These are phyloP conservation scores for Fusarium compactum DNA, from an alignment of 2,329 filamentous ascomycete species.

Conservation along the genomic window DNA sequence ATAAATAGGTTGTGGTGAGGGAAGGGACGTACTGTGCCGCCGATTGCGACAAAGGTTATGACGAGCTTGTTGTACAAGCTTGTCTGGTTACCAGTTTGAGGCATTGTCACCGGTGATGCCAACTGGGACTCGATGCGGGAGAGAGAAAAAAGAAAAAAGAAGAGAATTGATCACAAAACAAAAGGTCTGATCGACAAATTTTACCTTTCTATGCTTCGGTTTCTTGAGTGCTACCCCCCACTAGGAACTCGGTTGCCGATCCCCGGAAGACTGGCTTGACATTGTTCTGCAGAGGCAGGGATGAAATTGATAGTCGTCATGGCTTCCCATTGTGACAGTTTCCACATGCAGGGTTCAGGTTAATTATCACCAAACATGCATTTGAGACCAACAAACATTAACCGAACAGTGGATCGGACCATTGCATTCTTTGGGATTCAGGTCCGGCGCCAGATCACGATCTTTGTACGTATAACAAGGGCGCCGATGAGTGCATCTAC, in stretches of 20 bases:
- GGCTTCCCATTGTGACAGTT: neutral
- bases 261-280: neutral
- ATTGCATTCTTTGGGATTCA: too few relatives aligned
- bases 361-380: neutral
- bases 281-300: neutral
- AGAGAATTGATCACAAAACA: too few relatives aligned
- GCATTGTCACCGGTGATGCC: neutral
- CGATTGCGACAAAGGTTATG: slow-evolving; percentile 52
- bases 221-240: neutral
- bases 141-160: neutral
- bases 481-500: neutral
- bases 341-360: neutral
- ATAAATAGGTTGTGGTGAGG: too few relatives aligned
- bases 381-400: neutral
- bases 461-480: slow-evolving; percentile 16
- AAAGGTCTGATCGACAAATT: neutral
- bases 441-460: neutral
- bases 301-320: slow-evolving; percentile 1
- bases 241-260: neutral
- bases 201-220: neutral
- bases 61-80: slow-evolving; percentile 52
- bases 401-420: too few relatives aligned
- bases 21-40: slow-evolving; percentile 48
- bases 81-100: slow-evolving; percentile 39
- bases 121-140: neutral